A percentile compares a stretch with the other conserved stretches of the same genome.
Evolutionary conservation across 2,329 filamentous ascomycete genomes (phyloP).

Genomic region (Xylaria arbuscula): DNA sequence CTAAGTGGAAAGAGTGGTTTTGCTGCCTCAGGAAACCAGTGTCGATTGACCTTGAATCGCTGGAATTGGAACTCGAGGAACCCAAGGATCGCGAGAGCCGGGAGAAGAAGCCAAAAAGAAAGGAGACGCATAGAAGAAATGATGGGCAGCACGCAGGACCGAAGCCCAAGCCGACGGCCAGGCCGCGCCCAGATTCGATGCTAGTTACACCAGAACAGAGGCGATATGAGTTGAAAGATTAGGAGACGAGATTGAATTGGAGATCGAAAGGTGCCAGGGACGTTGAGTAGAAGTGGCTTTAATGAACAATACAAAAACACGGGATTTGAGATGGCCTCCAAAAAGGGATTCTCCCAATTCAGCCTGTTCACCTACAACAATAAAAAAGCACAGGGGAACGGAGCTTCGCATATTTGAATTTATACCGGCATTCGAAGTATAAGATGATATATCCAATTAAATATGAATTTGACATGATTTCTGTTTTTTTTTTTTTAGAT

Average conservation of each 20-base stretch:
- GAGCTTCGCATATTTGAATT: too few relatives aligned
- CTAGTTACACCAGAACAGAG: neutral
- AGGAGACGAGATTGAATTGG: neutral
- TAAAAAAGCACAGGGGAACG: too few relatives aligned
- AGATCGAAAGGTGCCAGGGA: neutral
- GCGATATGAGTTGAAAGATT: neutral
- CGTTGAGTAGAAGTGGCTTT: too few relatives aligned
- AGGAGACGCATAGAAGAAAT: neutral
- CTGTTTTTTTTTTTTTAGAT: too few relatives aligned
- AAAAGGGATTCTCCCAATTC: too few relatives aligned
- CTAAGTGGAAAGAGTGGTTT: conserved; percentile 3
- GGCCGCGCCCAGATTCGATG: neutral
- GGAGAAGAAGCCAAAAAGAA: neutral
- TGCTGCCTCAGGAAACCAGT: conserved; percentile 7
- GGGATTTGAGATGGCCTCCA: too few relatives aligned
- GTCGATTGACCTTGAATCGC: neutral
- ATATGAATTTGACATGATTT: too few relatives aligned
- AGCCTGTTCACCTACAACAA: too few relatives aligned
- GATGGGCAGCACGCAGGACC: neutral
- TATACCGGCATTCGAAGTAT: too few relatives aligned
- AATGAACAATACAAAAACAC: too few relatives aligned
- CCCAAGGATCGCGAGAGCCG: too few relatives aligned
- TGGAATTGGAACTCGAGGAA: neutral
- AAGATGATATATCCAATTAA: too few relatives aligned
- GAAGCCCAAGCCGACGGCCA: neutral